Conservation (phyloP, 2,329 filamentous ascomycete genomes). For the Hymenoscyphus occultus region DNA sequence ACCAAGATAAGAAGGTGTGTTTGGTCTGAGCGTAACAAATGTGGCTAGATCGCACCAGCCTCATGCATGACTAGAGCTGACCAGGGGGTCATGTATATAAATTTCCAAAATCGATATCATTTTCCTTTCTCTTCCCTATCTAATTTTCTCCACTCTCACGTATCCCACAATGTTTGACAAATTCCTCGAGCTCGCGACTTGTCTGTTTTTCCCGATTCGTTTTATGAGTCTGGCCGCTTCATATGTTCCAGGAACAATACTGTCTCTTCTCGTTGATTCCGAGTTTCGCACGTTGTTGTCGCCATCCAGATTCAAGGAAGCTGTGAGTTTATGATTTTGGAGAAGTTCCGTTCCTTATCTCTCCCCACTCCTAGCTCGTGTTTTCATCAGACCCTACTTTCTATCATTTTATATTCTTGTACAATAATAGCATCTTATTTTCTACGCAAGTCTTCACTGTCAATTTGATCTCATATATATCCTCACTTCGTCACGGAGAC, state of each 20-base stretch:
- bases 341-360: not conserved
- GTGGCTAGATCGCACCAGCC: not conserved
- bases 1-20: not conserved
- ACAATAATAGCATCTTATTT: not conserved
- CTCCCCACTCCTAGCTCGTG: no score
- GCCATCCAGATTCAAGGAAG: constrained; percentile 37
- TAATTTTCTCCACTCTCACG: not conserved
- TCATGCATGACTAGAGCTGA: not conserved
- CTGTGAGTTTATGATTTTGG: constrained; percentile 9
- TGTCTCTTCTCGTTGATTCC: constrained; percentile 39
- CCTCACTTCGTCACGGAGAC: not conserved
- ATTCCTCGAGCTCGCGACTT: constrained; percentile 17
- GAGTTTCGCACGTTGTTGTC: constrained; percentile 42
- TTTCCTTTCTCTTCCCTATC: not conserved
- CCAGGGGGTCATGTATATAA: not conserved
- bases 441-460: constrained; percentile 3
- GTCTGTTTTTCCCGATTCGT: constrained; percentile 45
- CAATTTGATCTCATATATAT: not conserved
- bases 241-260: constrained; percentile 52
- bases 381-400: constrained; percentile 38
- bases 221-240: constrained; percentile 50
- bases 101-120: not conserved
- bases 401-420: constrained; percentile 22
- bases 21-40: not conserved
- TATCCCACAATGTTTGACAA: constrained; percentile 9